Conservation (phyloP, 495 filamentous ascomycete genomes). For the Penicillium coffeae region DNA sequence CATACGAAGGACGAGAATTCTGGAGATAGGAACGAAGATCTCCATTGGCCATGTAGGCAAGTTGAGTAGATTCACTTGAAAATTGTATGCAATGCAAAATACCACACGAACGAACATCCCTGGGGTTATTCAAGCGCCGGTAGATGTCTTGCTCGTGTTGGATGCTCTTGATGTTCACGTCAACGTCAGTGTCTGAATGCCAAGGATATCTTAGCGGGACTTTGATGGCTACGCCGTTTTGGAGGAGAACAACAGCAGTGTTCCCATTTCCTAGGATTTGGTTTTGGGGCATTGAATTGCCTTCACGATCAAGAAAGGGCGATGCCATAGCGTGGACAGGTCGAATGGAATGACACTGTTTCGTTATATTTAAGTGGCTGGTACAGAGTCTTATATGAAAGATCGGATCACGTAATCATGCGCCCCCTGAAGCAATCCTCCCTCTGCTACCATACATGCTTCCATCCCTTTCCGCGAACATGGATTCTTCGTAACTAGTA, state of each 20-base stretch:
- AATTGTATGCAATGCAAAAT: slow-evolving; percentile 18
- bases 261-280: slow-evolving; percentile 17
- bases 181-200: slow-evolving; percentile 18
- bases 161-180: slow-evolving; percentile 17
- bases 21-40: slow-evolving; percentile 24
- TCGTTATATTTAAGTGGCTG: too few species aligned
- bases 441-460: too few species aligned
- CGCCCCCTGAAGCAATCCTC: too few species aligned
- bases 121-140: slow-evolving; percentile 12
- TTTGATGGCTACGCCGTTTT: slow-evolving; percentile 19
- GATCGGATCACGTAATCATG: too few species aligned
- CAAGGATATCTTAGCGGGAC: slow-evolving; percentile 15
- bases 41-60: slow-evolving; percentile 24
- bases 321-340: too few species aligned
- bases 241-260: slow-evolving; percentile 19
- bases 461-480: too few species aligned
- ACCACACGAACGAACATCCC: slow-evolving; percentile 11
- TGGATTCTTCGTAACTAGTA: background rate
- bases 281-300: slow-evolving; percentile 9
- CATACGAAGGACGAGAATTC: slow-evolving; percentile 11
- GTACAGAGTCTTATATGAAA: too few species aligned
- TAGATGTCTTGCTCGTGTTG: slow-evolving; percentile 26
- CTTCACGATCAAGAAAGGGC: too few species aligned
- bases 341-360: too few species aligned
- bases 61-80: slow-evolving; percentile 16